phyloP scores from a whole-genome alignment of 2,329 filamentous ascomycete genomes.

The Davidsoniella neocaledoniae region DNA sequence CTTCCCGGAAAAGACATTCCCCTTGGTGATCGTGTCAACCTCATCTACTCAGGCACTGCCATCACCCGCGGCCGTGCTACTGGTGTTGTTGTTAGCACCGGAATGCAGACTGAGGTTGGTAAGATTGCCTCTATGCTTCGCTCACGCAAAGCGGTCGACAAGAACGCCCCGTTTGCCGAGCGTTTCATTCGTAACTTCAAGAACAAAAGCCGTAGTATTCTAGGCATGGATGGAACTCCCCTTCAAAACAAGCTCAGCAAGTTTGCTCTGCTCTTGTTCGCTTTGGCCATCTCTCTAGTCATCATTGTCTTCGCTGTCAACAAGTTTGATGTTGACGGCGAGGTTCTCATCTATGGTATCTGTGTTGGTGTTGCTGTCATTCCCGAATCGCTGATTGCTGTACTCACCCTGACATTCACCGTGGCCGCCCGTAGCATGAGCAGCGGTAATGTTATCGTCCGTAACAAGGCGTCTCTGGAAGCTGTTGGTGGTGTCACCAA shows the following conservation, averaged over 20 bases:
- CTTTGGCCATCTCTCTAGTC: constrained; percentile 45
- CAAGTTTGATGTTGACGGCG: constrained; percentile 33
- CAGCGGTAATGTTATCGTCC: constrained; percentile 46
- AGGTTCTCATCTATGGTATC: constrained; percentile 44
- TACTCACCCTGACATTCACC: constrained; percentile 55
- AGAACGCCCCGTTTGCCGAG: constrained; percentile 22
- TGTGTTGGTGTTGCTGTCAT: constrained; percentile 48
- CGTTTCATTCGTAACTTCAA: constrained; percentile 28
- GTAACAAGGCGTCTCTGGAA: constrained; percentile 47
- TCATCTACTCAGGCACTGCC: constrained; percentile 56
- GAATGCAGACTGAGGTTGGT: constrained; percentile 59
- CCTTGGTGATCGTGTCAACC: constrained; percentile 53
- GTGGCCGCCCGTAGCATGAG: constrained; percentile 50
- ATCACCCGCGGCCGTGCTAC: constrained; percentile 53
- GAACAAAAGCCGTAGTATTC: constrained; percentile 32
- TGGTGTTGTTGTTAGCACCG: constrained; percentile 53
- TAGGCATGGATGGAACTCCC: constrained; percentile 60
- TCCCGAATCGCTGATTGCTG: constrained; percentile 49
- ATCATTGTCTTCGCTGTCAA: constrained; percentile 46
- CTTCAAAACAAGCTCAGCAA: constrained; percentile 74
- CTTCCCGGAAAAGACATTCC: constrained; percentile 37
- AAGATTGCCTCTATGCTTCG: constrained; percentile 57
- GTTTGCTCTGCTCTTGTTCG: constrained; percentile 67
- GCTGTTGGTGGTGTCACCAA: constrained; percentile 54
- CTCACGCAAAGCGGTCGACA: constrained; percentile 30